A percentile compares a stretch with the other conserved stretches of the same genome.
Conservation (phyloP, 1,284 basidiomycete genomes). For the Heterobasidion annosum region DNA sequence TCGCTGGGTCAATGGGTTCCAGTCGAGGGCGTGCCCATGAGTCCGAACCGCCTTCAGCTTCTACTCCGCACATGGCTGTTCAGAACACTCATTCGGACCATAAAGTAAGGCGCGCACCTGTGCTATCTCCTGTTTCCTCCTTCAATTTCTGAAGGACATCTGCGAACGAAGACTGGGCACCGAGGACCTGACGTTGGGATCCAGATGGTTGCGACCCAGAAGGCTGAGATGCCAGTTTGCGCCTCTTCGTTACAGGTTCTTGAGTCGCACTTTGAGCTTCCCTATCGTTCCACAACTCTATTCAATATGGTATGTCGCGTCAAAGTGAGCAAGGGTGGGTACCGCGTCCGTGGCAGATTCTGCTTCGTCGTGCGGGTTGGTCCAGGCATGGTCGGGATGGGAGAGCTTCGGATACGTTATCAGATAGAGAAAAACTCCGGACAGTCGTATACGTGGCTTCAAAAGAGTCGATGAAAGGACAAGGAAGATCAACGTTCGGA, state of each 20-base stretch:
- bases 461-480: too few relatives aligned
- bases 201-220: too few relatives aligned
- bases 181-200: neutral
- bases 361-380: constrained; percentile 16
- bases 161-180: constrained; percentile 48
- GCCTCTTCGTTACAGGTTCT: constrained; percentile 48
- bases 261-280: constrained; percentile 10
- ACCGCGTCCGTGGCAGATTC: constrained; percentile 17
- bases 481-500: too few relatives aligned
- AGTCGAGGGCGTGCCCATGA: constrained; percentile 71
- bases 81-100: neutral
- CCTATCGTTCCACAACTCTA: constrained; percentile 5
- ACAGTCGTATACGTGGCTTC: too few relatives aligned
- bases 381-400: constrained; percentile 1
- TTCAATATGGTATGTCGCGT: constrained; percentile 8
- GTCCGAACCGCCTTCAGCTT: constrained; percentile 66
- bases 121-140: constrained; percentile 46
- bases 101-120: constrained; percentile 24
- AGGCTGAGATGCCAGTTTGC: constrained; percentile 34
- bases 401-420: too few relatives aligned
- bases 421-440: too few relatives aligned
- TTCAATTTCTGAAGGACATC: constrained; percentile 73
- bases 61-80: constrained; percentile 21
- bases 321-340: too few relatives aligned
- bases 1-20: constrained; percentile 44